These are phyloP conservation scores for Dalbergia oliveri DNA, from an alignment of 306 rosid species.

Conservation along the genomic window DNA sequence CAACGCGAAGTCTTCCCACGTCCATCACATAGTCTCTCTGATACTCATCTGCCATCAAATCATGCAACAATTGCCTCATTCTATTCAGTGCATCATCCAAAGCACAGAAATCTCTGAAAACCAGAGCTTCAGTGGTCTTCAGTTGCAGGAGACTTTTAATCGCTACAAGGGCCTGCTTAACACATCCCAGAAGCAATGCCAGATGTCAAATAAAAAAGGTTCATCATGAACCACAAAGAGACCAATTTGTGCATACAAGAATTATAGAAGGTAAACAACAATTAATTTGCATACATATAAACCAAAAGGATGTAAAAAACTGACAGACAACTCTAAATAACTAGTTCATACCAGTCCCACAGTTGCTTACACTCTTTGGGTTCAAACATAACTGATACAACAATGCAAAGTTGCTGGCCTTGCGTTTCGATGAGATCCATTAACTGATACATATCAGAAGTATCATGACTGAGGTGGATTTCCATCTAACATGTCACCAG, in stretches of 20 bases:
- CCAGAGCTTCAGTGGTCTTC: constrained; percentile 66
- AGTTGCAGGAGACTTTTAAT: constrained; percentile 78
- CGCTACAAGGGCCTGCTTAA: constrained; percentile 72
- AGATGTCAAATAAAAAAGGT: constrained; percentile 39
- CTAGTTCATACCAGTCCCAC: constrained; percentile 5
- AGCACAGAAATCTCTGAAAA: constrained; percentile 69
- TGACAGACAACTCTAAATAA: neutral
- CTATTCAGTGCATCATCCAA: constrained; percentile 78
- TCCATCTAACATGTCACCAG: too few species aligned
- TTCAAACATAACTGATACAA: neutral
- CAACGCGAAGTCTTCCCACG: constrained; percentile 71
- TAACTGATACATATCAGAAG: too few species aligned
- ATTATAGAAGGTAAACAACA: neutral
- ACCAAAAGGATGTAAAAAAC: constrained; percentile 7
- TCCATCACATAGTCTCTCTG: constrained; percentile 75
- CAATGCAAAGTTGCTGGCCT: neutral
- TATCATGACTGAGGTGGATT: too few species aligned
- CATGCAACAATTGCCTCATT: constrained; percentile 65
- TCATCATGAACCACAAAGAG: constrained; percentile 19
- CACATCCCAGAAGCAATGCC: constrained; percentile 34
- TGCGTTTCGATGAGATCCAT: too few species aligned
- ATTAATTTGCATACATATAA: neutral
- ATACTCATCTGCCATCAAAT: constrained; percentile 62
- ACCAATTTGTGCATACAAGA: constrained; percentile 12
- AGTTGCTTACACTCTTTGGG: constrained; percentile 4